Evolutionary conservation across 208 protist species (phyloP).

Genomic region (Leishmania lainsoni): DNA sequence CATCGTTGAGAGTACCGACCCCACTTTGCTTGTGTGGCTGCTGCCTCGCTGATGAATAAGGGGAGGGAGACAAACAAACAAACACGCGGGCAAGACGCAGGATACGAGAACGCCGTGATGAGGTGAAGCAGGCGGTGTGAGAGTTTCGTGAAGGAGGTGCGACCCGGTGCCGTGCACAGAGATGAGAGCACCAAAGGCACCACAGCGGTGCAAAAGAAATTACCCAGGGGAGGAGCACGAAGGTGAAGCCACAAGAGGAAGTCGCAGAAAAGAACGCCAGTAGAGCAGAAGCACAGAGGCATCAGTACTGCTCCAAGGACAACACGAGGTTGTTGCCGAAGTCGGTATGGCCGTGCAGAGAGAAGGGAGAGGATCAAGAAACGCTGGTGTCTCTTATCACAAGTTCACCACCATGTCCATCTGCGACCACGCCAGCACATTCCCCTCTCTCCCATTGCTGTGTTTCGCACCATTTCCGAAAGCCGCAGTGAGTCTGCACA

Average conservation of each 20-base stretch:
- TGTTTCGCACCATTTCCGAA: neutral
- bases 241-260: neutral
- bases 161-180: neutral
- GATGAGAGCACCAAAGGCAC: neutral
- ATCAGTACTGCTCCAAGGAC: neutral
- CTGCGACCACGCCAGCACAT: neutral
- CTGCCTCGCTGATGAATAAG: neutral
- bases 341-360: neutral
- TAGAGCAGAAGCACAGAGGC: neutral
- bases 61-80: neutral
- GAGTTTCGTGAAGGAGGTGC: neutral
- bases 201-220: neutral
- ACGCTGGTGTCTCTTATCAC: neutral
- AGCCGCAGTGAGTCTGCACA: neutral
- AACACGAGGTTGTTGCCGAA: neutral
- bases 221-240: neutral
- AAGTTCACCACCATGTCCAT: neutral
- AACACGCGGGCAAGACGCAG: neutral
- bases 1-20: conserved; percentile 40
- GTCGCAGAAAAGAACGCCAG: neutral
- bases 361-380: neutral
- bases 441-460: neutral
- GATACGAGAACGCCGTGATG: neutral
- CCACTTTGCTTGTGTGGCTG: neutral
- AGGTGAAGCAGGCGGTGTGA: neutral